Percentiles rank a stretch among this genome's conserved stretches.
Conservation (phyloP, 1,284 basidiomycete species). For the Peniophora sp. region DNA sequence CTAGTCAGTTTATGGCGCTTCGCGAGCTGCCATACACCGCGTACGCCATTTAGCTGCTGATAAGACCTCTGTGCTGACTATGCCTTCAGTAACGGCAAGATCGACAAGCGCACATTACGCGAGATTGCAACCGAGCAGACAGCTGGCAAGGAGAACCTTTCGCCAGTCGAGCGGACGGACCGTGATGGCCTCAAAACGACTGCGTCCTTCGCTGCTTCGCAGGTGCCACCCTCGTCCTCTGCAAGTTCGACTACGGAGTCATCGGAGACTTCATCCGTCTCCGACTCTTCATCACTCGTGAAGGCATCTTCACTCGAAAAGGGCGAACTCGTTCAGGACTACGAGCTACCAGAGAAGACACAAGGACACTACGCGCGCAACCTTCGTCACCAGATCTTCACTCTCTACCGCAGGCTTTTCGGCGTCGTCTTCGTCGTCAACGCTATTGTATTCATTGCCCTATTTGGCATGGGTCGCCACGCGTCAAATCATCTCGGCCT, state of each 20-base stretch:
- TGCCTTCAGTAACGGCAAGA: slow-evolving; percentile 15
- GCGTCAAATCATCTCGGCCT: slow-evolving; percentile 39
- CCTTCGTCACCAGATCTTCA: slow-evolving; percentile 45
- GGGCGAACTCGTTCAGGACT: slow-evolving; percentile 26
- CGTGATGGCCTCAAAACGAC: background rate
- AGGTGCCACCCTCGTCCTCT: background rate
- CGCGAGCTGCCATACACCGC: slow-evolving; percentile 41
- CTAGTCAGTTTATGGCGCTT: slow-evolving; percentile 34
- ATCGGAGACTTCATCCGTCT: background rate
- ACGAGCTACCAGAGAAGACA: slow-evolving; percentile 40
- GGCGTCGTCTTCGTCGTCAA: slow-evolving; percentile 41
- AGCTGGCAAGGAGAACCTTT: slow-evolving; percentile 6
- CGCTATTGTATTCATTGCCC: slow-evolving; percentile 41
- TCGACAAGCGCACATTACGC: background rate
- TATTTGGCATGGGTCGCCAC: slow-evolving; percentile 29
- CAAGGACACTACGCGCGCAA: slow-evolving; percentile 40
- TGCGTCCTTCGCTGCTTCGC: background rate
- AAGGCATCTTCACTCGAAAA: slow-evolving; percentile 24
- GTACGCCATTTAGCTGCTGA: slow-evolving; percentile 26
- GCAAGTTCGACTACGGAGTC: background rate
- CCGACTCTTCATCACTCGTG: slow-evolving; percentile 15
- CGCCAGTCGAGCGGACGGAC: slow-evolving; percentile 2
- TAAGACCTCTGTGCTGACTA: background rate
- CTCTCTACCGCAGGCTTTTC: slow-evolving; percentile 50
- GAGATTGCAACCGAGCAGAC: background rate